These are phyloP conservation scores for Lantana camara DNA, from an alignment of 257 asterid genomes.

Conservation along the genomic window DNA sequence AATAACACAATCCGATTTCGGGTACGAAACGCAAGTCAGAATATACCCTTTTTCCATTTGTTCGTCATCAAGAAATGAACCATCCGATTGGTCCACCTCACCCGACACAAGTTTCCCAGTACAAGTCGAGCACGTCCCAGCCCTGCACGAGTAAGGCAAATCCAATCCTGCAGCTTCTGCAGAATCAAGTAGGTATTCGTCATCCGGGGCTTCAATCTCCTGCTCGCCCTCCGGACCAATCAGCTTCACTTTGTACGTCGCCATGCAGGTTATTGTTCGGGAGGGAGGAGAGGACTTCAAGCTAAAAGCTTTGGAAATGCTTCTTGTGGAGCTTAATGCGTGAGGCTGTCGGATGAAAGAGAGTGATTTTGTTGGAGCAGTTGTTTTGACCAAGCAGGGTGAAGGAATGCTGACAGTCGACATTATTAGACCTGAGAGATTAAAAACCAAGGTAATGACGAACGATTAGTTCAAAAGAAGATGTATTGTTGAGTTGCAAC, in stretches of 20 bases:
- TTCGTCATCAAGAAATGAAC: slow-evolving; percentile 40
- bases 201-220: slow-evolving; percentile 43
- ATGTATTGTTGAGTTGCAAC: no score
- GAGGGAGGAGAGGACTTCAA: slow-evolving; percentile 19
- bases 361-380: slow-evolving; percentile 3
- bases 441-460: background rate
- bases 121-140: slow-evolving; percentile 50
- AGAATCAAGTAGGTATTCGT: slow-evolving; percentile 43
- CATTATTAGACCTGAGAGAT: slow-evolving; percentile 30
- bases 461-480: no score
- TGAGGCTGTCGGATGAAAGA: background rate
- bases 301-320: slow-evolving; percentile 25
- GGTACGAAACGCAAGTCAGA: slow-evolving; percentile 44
- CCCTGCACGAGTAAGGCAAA: slow-evolving; percentile 48
- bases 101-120: slow-evolving; percentile 39
- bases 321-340: slow-evolving; percentile 32
- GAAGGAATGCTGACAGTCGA: slow-evolving; percentile 31
- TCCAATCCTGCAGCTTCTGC: slow-evolving; percentile 46
- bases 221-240: slow-evolving; percentile 40
- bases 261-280: slow-evolving; percentile 36
- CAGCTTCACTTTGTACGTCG: slow-evolving; percentile 45
- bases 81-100: slow-evolving; percentile 49
- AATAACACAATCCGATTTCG: slow-evolving; percentile 43
- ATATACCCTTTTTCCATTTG: slow-evolving; percentile 44
- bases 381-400: slow-evolving; percentile 17